Conservation (phyloP, 805 yeast species). For the Wickerhamomyces pijperi region DNA sequence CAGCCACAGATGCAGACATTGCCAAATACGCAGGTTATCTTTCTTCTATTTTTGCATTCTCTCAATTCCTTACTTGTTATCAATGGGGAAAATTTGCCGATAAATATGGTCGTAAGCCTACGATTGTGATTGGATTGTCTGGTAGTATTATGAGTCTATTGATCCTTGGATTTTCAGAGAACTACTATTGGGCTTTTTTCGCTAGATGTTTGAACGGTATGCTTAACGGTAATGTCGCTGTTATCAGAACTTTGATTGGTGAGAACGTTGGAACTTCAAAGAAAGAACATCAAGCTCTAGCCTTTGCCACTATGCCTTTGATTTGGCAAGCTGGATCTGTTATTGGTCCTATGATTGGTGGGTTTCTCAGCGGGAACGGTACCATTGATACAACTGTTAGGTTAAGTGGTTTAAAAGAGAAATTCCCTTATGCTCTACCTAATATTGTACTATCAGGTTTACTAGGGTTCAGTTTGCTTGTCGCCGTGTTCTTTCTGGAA, state of each 20-base stretch:
- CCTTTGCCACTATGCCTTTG: slow-evolving; percentile 50
- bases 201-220: slow-evolving; percentile 46
- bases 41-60: slow-evolving; percentile 50
- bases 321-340: slow-evolving; percentile 51
- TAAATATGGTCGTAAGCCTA: slow-evolving; percentile 42
- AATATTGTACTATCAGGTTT: slow-evolving; percentile 34
- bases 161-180: slow-evolving; percentile 41
- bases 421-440: slow-evolving; percentile 41
- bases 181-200: slow-evolving; percentile 38
- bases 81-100: slow-evolving; percentile 53
- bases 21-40: slow-evolving; percentile 52
- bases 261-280: slow-evolving; percentile 38
- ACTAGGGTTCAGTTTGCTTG: slow-evolving; percentile 24
- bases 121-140: slow-evolving; percentile 37
- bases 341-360: slow-evolving; percentile 52
- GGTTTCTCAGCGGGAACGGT: slow-evolving; percentile 30
- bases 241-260: slow-evolving; percentile 51
- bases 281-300: slow-evolving; percentile 48
- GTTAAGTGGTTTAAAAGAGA: slow-evolving; percentile 20
- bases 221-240: slow-evolving; percentile 55
- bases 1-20: slow-evolving; percentile 39
- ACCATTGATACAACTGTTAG: slow-evolving; percentile 12
- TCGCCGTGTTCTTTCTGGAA: slow-evolving; percentile 37
- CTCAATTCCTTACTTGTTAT: slow-evolving; percentile 45
- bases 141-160: slow-evolving; percentile 41